A percentile compares a stretch with the other conserved stretches of the same genome.
Evolutionary conservation across 148 eudicot genomes (phyloP).

Genomic region (Rhododendron kiyosumense): DNA sequence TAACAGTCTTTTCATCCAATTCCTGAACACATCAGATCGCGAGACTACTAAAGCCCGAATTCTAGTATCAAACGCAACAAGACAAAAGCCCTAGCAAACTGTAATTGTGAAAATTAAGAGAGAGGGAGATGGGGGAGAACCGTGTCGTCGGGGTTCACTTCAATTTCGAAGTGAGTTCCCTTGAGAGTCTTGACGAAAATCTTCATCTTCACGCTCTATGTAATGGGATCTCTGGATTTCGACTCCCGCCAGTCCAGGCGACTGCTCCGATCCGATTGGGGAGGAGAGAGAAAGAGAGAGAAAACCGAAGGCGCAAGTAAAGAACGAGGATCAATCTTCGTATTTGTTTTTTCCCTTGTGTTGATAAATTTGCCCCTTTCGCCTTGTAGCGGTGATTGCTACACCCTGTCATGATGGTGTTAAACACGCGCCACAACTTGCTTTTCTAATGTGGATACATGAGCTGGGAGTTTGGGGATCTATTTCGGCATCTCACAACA

Average conservation of each 20-base stretch:
- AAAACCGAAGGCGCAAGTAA: background rate
- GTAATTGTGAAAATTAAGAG: background rate
- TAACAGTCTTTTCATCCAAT: background rate
- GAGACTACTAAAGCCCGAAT: background rate
- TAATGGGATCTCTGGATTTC: background rate
- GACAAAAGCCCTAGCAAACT: background rate
- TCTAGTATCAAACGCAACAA: background rate
- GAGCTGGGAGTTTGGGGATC: no score
- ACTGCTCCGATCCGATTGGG: slow-evolving; percentile 1
- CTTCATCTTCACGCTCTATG: slow-evolving; percentile 45
- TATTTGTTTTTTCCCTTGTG: background rate
- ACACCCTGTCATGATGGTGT: background rate
- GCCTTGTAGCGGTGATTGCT: background rate
- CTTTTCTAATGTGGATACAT: background rate
- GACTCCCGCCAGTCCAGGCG: background rate
- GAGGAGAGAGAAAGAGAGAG: background rate
- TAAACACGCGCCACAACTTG: background rate
- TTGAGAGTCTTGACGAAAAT: slow-evolving; percentile 65
- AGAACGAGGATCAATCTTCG: background rate
- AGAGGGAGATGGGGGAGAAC: slow-evolving; percentile 17
- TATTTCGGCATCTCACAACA: no score
- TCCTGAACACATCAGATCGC: background rate
- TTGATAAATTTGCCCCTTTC: background rate
- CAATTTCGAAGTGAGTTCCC: slow-evolving; percentile 63
- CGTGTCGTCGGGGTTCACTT: slow-evolving; percentile 59